Base-by-base conservation (phyloP, 441 rosid genomes). In the Codiaeum variegatum region DNA sequence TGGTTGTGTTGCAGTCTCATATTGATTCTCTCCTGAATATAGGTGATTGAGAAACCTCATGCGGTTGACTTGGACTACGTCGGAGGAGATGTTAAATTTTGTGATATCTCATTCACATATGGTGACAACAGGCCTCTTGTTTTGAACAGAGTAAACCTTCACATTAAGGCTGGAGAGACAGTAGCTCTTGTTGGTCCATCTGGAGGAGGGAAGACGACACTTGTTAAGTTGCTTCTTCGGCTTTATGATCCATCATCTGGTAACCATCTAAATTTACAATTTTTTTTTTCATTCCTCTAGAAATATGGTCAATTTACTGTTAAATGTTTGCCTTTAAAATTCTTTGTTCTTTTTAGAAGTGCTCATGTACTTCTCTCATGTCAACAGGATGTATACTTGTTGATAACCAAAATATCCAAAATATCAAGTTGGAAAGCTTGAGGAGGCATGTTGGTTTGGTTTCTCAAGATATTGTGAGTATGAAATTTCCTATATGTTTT, bases 121-220 rank as follows among this genome's bases (percentile, higher is more conserved):
- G 82, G 78, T 5, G 88, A 88, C 66, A 75, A 81, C 42, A 76
- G 77, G 79, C 87, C 88, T 54, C 88, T 82, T 16, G 74, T 94
- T 80, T 76, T 94, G 67, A 87, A 90, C 70, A 77, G 86, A 61
- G 36, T 92, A 81, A 87, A 84, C 84, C 90, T 94, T 78, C 96
- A 87, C 79, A 79, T 94, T 63, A 83, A 77, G 84, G 95, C 95
- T 74, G 98, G 98, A 75, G 98, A 94, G 87, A 92, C 92, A 61
- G 75, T 91, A 69, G 97, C 98, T 60, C 80, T 94, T 67, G 89
- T 89, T 63, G 97, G 98, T 42, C 97, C 94, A 74, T 94, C 98
- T 68, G 98, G 98, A 71, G 98, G 97, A 74, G 98, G 98, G 67
- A 94, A 94, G 87, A 89, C 98, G 40, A 92, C 98, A 16, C 87